Percentiles rank a stretch among this genome's conserved stretches.
These are phyloP conservation scores for Psilocybe cubensis DNA, from an alignment of 768 basidiomycete species.

Conservation along the genomic window DNA sequence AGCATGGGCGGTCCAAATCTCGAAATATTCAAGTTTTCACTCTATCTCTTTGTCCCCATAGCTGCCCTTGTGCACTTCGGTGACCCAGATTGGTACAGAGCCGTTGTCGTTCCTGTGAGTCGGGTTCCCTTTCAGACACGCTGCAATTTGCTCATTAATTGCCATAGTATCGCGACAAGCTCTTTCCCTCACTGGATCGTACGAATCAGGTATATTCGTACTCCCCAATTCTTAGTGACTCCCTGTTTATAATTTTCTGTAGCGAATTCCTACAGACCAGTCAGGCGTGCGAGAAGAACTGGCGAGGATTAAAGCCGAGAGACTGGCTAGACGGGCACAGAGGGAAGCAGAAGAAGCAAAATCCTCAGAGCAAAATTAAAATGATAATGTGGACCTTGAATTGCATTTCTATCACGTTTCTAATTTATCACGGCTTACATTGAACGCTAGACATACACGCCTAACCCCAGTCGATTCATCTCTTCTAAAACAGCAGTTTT, in stretches of 20 bases:
- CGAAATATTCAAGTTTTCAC: constrained; percentile 87
- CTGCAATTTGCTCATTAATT: neutral
- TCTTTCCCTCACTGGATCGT: constrained; percentile 68
- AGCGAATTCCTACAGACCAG: constrained; percentile 72
- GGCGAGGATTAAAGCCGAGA: constrained; percentile 69
- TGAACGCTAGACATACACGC: neutral
- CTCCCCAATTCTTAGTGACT: neutral
- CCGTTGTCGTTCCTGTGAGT: constrained; percentile 74
- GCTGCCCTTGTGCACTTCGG: constrained; percentile 83
- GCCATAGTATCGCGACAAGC: constrained; percentile 69
- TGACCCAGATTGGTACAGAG: constrained; percentile 85
- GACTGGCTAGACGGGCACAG: constrained; percentile 49
- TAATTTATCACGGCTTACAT: too few relatives aligned
- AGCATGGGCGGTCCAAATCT: constrained; percentile 77
- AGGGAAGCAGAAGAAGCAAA: constrained; percentile 39
- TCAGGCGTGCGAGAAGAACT: constrained; percentile 68
- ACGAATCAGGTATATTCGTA: constrained; percentile 46
- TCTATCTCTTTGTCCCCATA: constrained; percentile 87
- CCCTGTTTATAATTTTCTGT: constrained; percentile 5
- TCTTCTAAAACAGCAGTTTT: neutral
- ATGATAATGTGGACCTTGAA: neutral
- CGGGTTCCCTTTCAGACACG: neutral
- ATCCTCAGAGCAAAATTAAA: constrained; percentile 14
- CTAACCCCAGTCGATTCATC: constrained; percentile 1
- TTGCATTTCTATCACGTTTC: constrained; percentile 7